Evolutionary conservation across 2,329 filamentous ascomycete genomes (phyloP), one percentile per base, ranked within the genome.

Genomic region (Penicillium sp.): DNA sequence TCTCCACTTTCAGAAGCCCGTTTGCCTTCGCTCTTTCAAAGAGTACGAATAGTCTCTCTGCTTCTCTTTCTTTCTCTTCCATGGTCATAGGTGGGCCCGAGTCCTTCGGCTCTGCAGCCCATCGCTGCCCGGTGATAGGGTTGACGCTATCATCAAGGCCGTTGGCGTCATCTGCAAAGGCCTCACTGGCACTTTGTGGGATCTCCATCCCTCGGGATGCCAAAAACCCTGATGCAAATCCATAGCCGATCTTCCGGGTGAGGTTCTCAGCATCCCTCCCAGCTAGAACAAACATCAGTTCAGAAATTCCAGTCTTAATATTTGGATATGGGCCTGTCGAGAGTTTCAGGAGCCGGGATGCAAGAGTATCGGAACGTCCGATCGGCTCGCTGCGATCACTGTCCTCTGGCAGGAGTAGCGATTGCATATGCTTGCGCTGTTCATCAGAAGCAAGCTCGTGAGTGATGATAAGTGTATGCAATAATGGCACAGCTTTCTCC

Each of bases 241-340:
- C 95, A 70, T 96, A 99, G 0, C 95, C 95, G 13, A 99, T 91
- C 65, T 97, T 97, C 51, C 90, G 83, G 0, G 98, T 90, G 68
- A 97, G 95, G 29, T 82, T 89, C 16, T 83, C 84, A 0, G 93
- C 85, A 66, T 97, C 88, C 66, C 88, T 90, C 62, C 88, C 89
- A 0, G 92, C 96, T 27, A 98, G 81, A 62, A 96, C 90, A 71
- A 96, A 99, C 60, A 97, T 84, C 25, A 99, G 81, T 29, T 88
- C 83, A 0, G 90, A 90, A 52, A 96, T 88, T 19, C 85, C 85
- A 47, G 90, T 86, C 19, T 92, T 86, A 3, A 96, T 78, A 39
- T 88, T 86, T 0, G 91, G 86, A 0, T 90, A 84, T 0, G 92
- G 84, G 14, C 90, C 91, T 5, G 88, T 91, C 2, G 90, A 92